Base-by-base conservation (phyloP, 306 rosid genomes). In the Fagus crenata region DNA sequence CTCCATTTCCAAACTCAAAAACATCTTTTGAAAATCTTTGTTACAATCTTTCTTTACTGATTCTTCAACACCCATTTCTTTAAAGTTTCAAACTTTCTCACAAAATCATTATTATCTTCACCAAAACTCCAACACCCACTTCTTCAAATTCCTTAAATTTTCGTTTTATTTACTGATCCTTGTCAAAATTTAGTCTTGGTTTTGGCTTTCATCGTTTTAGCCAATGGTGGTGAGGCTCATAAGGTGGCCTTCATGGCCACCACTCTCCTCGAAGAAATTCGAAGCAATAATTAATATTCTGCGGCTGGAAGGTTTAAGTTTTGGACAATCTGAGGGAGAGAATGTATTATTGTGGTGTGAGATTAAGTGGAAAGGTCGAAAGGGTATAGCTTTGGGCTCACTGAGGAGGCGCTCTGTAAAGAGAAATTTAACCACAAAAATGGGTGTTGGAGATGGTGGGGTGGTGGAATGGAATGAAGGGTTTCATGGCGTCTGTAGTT, bases 181-280 rank as follows among this genome's bases (percentile, higher is more conserved):
- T 22, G 28, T 22, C 28, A 22, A 22, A 22, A 22, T 22, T 22
- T 22, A 22, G 28, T 22, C 28, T 22, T 15, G 28, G 28, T 18
- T 12, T 53, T 53, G 56, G 63, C 63, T n/a, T 55, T 4, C 63
- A 6, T 55, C 32, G 35, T 8, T 7, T 9, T 31, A 28, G 17
- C 0, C 12, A 79, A 93, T 93, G 97, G 97, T 87, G 76, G 97
- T 90, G 80, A 95, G 84, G 85, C 93, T 92, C 92, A 95, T 92
- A 89, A 85, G 75, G 90, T 92, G 99, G 99, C 91, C 97, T 49
- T 96, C 97, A 0, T 89, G 97, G 98, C 97, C 93, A 58, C 95
- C 97, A 53, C 78, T 78, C 6, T 55, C 80, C 33, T 78, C 92
- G 35, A 89, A 67, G 83, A 92, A 89, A 76, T 92, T 83, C 72